Evolutionary conservation across 2,329 filamentous ascomycete genomes (phyloP).

Genomic region (Penicillium occitanis): DNA sequence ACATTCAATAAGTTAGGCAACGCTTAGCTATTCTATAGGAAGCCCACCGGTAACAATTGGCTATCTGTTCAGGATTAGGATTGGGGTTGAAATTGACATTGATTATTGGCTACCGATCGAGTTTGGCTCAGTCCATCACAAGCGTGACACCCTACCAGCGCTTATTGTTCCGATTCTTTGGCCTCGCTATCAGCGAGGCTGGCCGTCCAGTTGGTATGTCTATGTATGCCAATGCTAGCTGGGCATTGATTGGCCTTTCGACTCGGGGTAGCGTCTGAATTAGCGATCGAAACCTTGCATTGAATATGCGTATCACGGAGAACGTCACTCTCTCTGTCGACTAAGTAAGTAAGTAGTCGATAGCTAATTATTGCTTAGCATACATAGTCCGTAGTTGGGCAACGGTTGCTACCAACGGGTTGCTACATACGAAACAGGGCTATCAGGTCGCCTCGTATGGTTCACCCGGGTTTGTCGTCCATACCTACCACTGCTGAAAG

Average conservation of each 20-base stretch:
- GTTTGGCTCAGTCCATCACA: not conserved
- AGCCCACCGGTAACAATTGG: not conserved
- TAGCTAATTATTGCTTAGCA: not conserved
- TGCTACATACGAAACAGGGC: not conserved
- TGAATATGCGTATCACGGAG: not conserved
- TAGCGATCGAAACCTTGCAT: conserved; percentile 5
- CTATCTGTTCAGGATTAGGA: not conserved
- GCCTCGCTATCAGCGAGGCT: not conserved
- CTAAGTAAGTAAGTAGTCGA: not conserved
- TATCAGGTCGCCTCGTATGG: not conserved
- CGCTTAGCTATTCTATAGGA: not conserved
- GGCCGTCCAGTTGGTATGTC: not conserved
- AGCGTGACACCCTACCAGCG: not conserved
- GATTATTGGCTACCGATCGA: not conserved
- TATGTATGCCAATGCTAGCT: not conserved
- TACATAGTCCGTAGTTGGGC: not conserved
- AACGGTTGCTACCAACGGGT: not conserved
- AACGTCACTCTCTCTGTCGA: not conserved
- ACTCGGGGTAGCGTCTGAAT: not conserved
- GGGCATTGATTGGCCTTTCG: not conserved
- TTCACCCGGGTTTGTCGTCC: not conserved
- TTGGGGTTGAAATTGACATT: not conserved
- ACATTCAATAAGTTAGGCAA: not conserved
- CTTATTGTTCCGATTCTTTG: not conserved
- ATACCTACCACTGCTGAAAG: not conserved